Evolutionary conservation across 169 alveolate genomes (phyloP), one percentile per base, ranked within the genome.

Genomic region (Eimeria sp.): DNA sequence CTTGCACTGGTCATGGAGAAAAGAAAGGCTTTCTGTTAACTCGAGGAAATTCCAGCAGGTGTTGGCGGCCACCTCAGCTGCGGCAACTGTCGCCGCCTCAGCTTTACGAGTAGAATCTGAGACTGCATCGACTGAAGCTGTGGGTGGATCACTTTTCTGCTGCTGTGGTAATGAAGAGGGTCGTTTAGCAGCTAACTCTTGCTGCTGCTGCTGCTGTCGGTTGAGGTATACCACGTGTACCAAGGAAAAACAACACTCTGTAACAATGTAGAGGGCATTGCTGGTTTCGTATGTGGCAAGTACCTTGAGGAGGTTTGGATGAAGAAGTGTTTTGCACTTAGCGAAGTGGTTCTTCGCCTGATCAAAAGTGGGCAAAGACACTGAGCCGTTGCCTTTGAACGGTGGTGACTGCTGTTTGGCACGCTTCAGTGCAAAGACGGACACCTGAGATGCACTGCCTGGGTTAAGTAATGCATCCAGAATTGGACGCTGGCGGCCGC

Each of bases 241-340:
- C 40, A 83, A 75, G 76, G 91, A 49, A 34, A 83, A 83, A 57
- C 96, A 92, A 54, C 89, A 27, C 30, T 92, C 96, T 5, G 96
- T 92, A 20, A 92, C 96, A 70, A 92, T 58, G 86, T 92, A 92
- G 25, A 92, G 91, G 34, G 96, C 90, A 30, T 84, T 45, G 63
- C 54, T 86, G 30, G 86, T 92, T 78, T 92, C 96, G 75, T 92
- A 61, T 25, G 96, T 92, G 51, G 57, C 92, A 30, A 92, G 92
- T n/a, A 76, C 78, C 70, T 92, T 92, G 58, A 92, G 86, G 61
- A 92, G 80, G 86, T 92, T 86, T n/a, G 96, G 96, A 63, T 92
- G 96, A 4, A 92, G 96, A 25, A 92, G 92, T 70, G 96, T 78
- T 92, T 92, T 92, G 57, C 83, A 84, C 51, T 73, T 63, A 6